These are phyloP conservation scores for Peronospora farinosa DNA, from an alignment of 352 stramenopile species.

Conservation along the genomic window DNA sequence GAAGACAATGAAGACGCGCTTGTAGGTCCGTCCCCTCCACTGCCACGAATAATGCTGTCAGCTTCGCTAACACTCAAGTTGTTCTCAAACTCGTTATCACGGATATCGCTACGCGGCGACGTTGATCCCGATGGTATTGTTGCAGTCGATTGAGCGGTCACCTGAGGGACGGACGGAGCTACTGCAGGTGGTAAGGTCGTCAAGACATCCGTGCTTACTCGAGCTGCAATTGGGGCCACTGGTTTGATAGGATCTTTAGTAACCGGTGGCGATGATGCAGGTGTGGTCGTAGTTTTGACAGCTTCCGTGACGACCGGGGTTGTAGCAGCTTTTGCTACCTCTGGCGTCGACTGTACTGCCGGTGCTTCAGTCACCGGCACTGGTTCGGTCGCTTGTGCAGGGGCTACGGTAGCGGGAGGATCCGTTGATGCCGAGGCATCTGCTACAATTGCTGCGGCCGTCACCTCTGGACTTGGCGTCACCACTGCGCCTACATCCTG, in stretches of 20 bases:
- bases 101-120: conserved; percentile 9
- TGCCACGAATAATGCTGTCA: not conserved
- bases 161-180: conserved; percentile 2
- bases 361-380: not conserved
- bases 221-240: not conserved
- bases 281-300: not conserved
- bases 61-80: not conserved
- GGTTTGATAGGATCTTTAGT: conserved; percentile 3
- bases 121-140: conserved; percentile 4
- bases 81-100: conserved; percentile 3
- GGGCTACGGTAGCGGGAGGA: not conserved
- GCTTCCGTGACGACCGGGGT: conserved; percentile 14
- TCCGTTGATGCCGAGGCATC: conserved; percentile 4
- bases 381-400: conserved; percentile 11
- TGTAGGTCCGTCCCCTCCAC: not conserved
- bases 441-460: not conserved
- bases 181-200: conserved; percentile 6
- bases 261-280: conserved; percentile 2
- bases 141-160: conserved; percentile 3
- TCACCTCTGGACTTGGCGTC: conserved; percentile 8
- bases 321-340: not conserved
- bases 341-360: not conserved
- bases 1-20: conserved; percentile 13
- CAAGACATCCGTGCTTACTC: conserved; percentile 1
- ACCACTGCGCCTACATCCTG: conserved; percentile 14